phyloP scores from a whole-genome alignment of 805 yeast genomes.

The Saccharomycopsis oosterbeekiorum region DNA sequence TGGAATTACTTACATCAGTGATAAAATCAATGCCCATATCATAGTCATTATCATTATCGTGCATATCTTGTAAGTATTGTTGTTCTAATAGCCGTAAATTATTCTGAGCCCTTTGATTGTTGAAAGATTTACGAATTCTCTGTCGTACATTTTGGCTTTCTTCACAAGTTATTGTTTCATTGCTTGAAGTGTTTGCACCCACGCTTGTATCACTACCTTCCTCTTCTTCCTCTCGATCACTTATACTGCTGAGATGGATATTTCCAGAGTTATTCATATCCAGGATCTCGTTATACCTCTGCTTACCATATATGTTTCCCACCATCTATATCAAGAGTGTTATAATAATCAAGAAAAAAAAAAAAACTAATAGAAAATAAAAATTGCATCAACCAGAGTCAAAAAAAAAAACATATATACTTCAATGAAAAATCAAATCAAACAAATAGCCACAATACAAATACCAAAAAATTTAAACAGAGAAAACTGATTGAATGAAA shows the following conservation, averaged over 20 bases:
- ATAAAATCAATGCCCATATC: neutral
- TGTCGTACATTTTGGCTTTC: neutral
- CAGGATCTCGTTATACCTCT: neutral
- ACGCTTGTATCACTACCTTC: constrained; percentile 1
- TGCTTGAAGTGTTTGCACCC: neutral
- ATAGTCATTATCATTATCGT: neutral
- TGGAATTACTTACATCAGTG: neutral
- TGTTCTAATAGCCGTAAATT: neutral
- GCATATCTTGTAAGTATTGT: neutral
- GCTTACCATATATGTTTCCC: neutral
- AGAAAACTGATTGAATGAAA: neutral
- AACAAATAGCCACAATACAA: neutral
- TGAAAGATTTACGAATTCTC: neutral
- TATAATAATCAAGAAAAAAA: neutral
- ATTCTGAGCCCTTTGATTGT: neutral
- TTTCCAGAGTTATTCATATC: neutral
- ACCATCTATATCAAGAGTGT: neutral
- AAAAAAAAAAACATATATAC: neutral
- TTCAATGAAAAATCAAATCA: too few species aligned
- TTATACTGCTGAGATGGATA: neutral
- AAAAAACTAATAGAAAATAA: neutral
- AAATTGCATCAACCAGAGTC: neutral
- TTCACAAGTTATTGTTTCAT: neutral
- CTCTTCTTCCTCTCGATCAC: neutral
- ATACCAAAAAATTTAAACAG: too few species aligned